Evolutionary conservation across 2,329 filamentous ascomycete genomes (phyloP).

Genomic region (Aspergillus versicolor): DNA sequence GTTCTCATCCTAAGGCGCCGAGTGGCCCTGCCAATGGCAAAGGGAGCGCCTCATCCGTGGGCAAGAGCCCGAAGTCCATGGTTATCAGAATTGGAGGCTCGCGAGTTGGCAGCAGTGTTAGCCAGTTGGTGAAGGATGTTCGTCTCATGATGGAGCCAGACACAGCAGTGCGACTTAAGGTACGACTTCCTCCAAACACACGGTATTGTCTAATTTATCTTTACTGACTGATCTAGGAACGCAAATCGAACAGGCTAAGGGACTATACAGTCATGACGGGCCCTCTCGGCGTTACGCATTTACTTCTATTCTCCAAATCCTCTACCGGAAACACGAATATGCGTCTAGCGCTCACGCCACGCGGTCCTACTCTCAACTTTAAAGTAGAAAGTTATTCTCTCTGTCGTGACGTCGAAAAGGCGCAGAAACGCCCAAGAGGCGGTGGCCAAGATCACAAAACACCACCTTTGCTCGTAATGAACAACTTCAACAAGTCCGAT

Average conservation of each 20-base stretch:
- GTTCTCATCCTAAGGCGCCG: conserved; percentile 73
- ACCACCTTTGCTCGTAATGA: conserved; percentile 94
- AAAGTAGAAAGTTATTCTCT: conserved; percentile 92
- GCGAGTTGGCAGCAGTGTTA: conserved; percentile 87
- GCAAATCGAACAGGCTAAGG: conserved; percentile 79
- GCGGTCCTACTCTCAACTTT: conserved; percentile 92
- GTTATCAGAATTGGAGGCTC: conserved; percentile 95
- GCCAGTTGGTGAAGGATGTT: conserved; percentile 87
- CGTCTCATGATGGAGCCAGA: conserved; percentile 93
- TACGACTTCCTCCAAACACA: conserved; percentile 25
- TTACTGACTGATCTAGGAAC: conserved; percentile 53
- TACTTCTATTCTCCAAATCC: conserved; percentile 90
- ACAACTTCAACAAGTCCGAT: conserved; percentile 78
- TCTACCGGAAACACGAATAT: conserved; percentile 89
- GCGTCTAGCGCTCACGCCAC: conserved; percentile 79
- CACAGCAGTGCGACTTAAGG: conserved; percentile 81
- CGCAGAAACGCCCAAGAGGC: conserved; percentile 77
- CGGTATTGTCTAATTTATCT: background rate
- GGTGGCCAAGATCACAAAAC: conserved; percentile 83
- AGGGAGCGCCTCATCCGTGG: conserved; percentile 60
- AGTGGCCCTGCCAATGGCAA: conserved; percentile 52
- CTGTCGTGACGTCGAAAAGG: conserved; percentile 82
- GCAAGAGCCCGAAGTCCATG: conserved; percentile 87
- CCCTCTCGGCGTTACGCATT: conserved; percentile 85
- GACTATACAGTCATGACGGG: conserved; percentile 97